These are phyloP conservation scores for Stentor coeruleus DNA, from an alignment of 73 alveolate species.

Conservation along the genomic window DNA sequence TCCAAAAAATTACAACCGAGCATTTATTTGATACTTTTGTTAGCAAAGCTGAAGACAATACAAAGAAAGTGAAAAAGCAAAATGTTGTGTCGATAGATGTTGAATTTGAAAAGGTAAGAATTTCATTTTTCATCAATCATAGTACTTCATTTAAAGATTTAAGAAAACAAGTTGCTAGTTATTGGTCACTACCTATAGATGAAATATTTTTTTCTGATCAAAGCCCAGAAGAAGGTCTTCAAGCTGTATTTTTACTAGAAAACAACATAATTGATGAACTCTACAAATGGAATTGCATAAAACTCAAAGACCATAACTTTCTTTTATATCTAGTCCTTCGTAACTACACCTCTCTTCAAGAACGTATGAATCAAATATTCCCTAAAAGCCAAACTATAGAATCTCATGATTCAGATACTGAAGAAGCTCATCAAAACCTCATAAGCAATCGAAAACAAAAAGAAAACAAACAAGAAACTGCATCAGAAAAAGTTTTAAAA, in stretches of 20 bases:
- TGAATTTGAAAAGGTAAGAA: not conserved
- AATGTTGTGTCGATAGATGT: not conserved
- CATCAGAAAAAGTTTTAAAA: not conserved
- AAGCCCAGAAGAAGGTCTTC: not conserved
- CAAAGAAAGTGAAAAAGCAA: not conserved
- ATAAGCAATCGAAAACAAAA: not conserved
- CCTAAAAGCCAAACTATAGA: not conserved
- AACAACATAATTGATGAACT: not conserved
- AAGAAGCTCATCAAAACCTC: not conserved
- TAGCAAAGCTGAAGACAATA: not conserved
- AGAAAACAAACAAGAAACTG: not conserved
- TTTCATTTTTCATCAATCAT: constrained; percentile 3
- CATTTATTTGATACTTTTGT: not conserved
- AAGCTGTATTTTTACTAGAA: not conserved
- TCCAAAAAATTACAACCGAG: not conserved
- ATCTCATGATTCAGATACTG: not conserved
- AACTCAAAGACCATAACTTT: not conserved
- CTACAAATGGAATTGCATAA: not conserved
- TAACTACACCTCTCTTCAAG: not conserved
- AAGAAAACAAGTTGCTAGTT: constrained; percentile 8
- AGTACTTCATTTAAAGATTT: not conserved
- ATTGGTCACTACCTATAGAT: constrained; percentile 17
- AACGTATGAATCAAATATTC: not conserved
- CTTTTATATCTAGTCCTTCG: not conserved
- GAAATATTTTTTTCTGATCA: constrained; percentile 9